phyloP scores from a whole-genome alignment of 352 stramenopile genomes.

The Phytophthora pseudosyringae region DNA sequence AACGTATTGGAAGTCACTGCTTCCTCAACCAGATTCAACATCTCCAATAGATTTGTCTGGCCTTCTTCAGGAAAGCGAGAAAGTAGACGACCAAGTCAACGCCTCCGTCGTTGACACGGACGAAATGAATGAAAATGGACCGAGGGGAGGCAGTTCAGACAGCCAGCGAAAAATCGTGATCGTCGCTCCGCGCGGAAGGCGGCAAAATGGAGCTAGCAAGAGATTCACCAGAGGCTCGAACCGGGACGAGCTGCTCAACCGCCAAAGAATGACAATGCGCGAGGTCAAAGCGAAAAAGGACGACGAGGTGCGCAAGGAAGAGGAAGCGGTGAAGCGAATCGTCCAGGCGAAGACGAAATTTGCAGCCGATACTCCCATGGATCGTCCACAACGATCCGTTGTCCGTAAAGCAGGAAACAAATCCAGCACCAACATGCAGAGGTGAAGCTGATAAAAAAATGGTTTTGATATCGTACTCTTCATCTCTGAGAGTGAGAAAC shows the following conservation, averaged over 20 bases:
- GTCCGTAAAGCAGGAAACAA: no score
- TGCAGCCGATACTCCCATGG: conserved; percentile 40
- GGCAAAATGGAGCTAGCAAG: conserved; percentile 5
- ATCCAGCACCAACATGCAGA: conserved; percentile 4
- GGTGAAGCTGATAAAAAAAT: conserved; percentile 8
- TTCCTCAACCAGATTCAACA: conserved; percentile 19
- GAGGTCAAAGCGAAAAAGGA: conserved; percentile 58
- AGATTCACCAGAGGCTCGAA: conserved; percentile 13
- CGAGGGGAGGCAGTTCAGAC: not conserved
- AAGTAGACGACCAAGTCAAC: not conserved
- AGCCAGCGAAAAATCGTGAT: conserved; percentile 23
- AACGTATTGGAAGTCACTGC: conserved; percentile 44
- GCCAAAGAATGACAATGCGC: conserved; percentile 49
- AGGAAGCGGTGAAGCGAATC: conserved; percentile 40
- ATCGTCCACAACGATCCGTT: conserved; percentile 48
- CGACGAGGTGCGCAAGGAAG: conserved; percentile 47
- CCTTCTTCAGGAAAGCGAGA: conserved; percentile 3
- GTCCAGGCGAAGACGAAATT: conserved; percentile 40
- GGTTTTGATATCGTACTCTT: conserved; percentile 4
- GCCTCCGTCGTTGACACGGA: not conserved
- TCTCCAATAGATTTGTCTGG: not conserved
- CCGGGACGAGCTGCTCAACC: conserved; percentile 41
- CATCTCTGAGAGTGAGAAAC: not conserved
- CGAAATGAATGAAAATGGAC: not conserved
- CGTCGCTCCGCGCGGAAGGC: conserved; percentile 19